Evolutionary conservation across 2,329 filamentous ascomycete genomes (phyloP).

Genomic region (Beauveria australis): DNA sequence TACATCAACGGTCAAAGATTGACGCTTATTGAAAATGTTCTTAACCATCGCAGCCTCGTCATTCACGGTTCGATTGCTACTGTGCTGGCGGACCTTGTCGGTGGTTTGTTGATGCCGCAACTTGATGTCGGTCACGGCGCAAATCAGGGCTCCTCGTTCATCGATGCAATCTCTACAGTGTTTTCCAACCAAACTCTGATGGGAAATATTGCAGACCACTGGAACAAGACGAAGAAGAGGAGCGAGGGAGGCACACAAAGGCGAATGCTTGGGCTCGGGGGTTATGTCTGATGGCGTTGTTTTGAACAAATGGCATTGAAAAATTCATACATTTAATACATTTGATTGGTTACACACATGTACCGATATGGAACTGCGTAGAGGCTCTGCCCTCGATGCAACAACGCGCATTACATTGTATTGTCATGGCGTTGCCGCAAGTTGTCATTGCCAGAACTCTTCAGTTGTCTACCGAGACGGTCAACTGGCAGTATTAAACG

Average conservation of each 20-base stretch:
- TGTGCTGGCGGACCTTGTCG: background rate
- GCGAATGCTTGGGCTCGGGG: background rate
- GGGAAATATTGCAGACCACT: background rate
- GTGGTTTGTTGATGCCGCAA: background rate
- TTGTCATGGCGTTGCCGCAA: no score
- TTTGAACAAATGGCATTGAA: background rate
- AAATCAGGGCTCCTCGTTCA: background rate
- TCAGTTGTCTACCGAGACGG: no score
- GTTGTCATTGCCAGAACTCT: no score
- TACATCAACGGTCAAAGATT: background rate
- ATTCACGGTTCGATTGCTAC: background rate
- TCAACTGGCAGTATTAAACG: no score
- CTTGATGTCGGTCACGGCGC: background rate
- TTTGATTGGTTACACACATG: background rate
- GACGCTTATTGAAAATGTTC: background rate
- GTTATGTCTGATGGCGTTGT: background rate
- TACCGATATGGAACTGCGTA: no score
- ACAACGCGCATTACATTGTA: no score
- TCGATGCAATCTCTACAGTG: background rate
- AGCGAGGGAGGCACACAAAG: background rate
- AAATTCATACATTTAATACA: background rate
- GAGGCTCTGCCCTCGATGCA: no score
- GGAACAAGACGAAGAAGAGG: background rate
- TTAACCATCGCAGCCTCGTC: background rate
- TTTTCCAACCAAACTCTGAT: background rate